Conservation (phyloP, 148 eudicot genomes). For the Vaccinium myrtillus region DNA sequence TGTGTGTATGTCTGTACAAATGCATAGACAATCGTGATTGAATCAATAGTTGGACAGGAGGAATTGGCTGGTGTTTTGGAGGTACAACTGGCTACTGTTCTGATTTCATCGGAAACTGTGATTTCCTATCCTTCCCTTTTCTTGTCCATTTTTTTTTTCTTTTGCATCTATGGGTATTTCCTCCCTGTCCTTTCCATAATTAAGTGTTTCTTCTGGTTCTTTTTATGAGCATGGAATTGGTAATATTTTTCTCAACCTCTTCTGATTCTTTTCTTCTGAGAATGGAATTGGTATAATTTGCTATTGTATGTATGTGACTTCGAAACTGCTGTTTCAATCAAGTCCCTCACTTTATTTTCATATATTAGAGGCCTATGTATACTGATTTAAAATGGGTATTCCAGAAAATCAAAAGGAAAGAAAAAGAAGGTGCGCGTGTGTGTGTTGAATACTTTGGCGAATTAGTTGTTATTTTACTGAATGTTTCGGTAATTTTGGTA, state of each 20-base stretch:
- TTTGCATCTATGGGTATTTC: not conserved
- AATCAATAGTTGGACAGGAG: not conserved
- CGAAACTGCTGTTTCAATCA: not conserved
- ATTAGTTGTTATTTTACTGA: not conserved
- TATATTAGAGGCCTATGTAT: not conserved
- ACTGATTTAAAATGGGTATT: not conserved
- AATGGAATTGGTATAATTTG: not conserved
- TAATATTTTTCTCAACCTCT: not conserved
- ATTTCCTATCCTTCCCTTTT: not conserved
- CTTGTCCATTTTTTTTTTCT: not conserved
- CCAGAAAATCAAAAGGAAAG: not conserved
- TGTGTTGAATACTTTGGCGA: not conserved
- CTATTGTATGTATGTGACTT: not conserved
- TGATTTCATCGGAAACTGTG: slow-evolving; percentile 4
- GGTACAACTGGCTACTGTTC: not conserved
- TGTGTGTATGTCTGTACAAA: no score
- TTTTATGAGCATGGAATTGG: not conserved
- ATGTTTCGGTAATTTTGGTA: not conserved
- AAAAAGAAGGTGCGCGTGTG: not conserved
- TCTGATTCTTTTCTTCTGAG: not conserved
- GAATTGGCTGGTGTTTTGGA: not conserved
- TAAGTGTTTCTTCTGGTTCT: not conserved
- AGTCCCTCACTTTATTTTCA: not conserved
- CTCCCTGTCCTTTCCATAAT: not conserved
- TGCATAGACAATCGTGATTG: no score